These are phyloP conservation scores for Pseudogymnoascus sp. DNA, from an alignment of 2,329 filamentous ascomycete species.

Conservation along the genomic window DNA sequence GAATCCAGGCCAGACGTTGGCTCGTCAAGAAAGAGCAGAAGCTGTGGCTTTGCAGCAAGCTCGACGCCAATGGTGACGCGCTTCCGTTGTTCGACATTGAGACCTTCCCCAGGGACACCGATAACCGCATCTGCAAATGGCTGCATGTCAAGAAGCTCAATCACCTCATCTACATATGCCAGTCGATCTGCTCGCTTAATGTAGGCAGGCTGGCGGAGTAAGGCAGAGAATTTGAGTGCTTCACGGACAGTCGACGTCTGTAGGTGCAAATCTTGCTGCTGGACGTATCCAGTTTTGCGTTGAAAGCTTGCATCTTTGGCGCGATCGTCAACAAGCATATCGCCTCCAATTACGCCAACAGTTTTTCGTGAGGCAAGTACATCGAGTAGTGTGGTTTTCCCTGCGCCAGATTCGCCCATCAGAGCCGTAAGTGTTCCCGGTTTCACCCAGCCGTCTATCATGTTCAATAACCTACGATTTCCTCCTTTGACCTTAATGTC, in stretches of 20 bases:
- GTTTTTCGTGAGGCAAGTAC: conserved; percentile 77
- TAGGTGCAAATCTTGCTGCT: conserved; percentile 86
- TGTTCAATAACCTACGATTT: conserved; percentile 63
- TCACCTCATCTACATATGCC: conserved; percentile 75
- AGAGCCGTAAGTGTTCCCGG: conserved; percentile 61
- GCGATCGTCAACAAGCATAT: conserved; percentile 61
- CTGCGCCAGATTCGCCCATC: conserved; percentile 58
- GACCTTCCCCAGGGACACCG: conserved; percentile 52
- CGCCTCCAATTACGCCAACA: conserved; percentile 79
- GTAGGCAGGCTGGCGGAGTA: conserved; percentile 73
- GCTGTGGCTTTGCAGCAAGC: conserved; percentile 77
- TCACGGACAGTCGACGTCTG: conserved; percentile 79
- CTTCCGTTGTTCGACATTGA: conserved; percentile 56
- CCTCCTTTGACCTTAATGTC: conserved; percentile 55
- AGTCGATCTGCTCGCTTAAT: conserved; percentile 69
- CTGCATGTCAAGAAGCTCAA: conserved; percentile 53
- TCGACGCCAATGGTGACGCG: conserved; percentile 72
- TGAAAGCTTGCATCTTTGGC: conserved; percentile 76
- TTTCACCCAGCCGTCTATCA: conserved; percentile 75
- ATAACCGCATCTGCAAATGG: conserved; percentile 60
- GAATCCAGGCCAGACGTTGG: conserved; percentile 85
- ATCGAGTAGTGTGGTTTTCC: conserved; percentile 82
- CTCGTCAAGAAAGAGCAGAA: conserved; percentile 85
- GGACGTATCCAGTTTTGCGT: conserved; percentile 66
- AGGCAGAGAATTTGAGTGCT: conserved; percentile 78